Percentiles rank a stretch among this genome's conserved stretches.
Evolutionary conservation across 129 eudicot genomes (phyloP).

Genomic region (Artemisia tridentata): DNA sequence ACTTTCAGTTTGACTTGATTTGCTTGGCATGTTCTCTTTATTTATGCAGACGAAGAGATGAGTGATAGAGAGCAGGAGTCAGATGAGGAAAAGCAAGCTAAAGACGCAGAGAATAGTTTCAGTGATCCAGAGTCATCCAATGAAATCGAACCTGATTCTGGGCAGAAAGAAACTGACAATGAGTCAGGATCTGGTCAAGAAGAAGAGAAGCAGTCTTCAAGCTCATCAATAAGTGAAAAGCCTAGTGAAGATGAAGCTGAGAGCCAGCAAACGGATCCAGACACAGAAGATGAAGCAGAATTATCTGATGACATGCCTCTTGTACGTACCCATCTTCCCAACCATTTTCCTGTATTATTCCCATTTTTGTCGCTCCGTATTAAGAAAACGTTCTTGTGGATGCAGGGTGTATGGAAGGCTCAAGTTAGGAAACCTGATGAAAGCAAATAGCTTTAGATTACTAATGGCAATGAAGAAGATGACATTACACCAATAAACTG

Average conservation of each 20-base stretch:
- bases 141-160: slow-evolving; percentile 33
- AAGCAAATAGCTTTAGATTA: slow-evolving; percentile 37
- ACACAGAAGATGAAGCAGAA: slow-evolving; percentile 19
- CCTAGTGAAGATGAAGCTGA: slow-evolving; percentile 27
- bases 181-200: slow-evolving; percentile 38
- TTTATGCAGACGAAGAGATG: slow-evolving; percentile 38
- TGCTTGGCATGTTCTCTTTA: neutral
- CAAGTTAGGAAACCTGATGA: slow-evolving; percentile 45
- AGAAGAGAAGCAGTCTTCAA: slow-evolving; percentile 27
- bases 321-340: slow-evolving; percentile 33
- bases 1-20: neutral
- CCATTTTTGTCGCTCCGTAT: neutral
- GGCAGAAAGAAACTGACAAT: slow-evolving; percentile 29
- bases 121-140: slow-evolving; percentile 39
- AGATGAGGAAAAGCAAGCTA: neutral
- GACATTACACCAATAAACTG: slow-evolving; percentile 19
- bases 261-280: neutral
- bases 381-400: slow-evolving; percentile 11
- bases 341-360: neutral
- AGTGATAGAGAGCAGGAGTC: slow-evolving; percentile 21
- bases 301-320: slow-evolving; percentile 70
- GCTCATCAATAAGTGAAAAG: slow-evolving; percentile 31
- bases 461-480: slow-evolving; percentile 20
- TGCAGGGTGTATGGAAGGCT: slow-evolving; percentile 70
- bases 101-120: slow-evolving; percentile 37